Evolutionary conservation across 2,329 filamentous ascomycete genomes (phyloP), one percentile per base, ranked within the genome.

Genomic region (Alternaria brassicicola): DNA sequence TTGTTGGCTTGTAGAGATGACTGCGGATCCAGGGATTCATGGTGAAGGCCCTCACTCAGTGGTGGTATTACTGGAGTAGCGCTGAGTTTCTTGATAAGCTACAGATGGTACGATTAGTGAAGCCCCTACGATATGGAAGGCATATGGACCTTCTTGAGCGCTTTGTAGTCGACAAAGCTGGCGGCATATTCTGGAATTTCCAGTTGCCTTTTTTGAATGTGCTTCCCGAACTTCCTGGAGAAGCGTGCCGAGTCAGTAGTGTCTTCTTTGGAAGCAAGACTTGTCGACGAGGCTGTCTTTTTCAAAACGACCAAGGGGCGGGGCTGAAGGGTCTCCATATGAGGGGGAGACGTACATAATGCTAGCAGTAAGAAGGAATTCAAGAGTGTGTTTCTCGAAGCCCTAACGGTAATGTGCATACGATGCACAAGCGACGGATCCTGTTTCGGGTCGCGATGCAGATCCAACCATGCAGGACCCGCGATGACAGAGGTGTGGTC

Each of bases 131-230:
- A 33, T 36, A 31, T 39, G 51, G 46, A 53, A 41, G 46, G 42
- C 19, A 38, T 55, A 57, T 80, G 63, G 76, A 96, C 95, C 92
- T 98, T 98, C 81, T 99, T 99, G 70, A 99, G 84, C 60, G 93
- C 93, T 82, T 99, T 99, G 84, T 99, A 99, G 81, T 99, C 97
- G 71, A 98, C 93, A 77, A 99, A 99, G 80, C 93, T 97, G 65
- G 94, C 93, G 62, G 95, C 94, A 89, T 99, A 99, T 86, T 99
- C 95, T 60, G 95, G 95, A 60, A 99, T 93, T 79, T 99, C 95
- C 74, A 99, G 91, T 85, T 99, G 95, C 78, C 93, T 90, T 84
- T 97, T 97, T 84, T 98, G 95, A 69, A 99, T 97, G 78, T 97
- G 92, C 84, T 99, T 99, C 79, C 95, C 95, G 83, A 99, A 99